Evolutionary conservation across 1,284 basidiomycete genomes (phyloP), one percentile per base, ranked within the genome.

Genomic region (Coniophora puteana): DNA sequence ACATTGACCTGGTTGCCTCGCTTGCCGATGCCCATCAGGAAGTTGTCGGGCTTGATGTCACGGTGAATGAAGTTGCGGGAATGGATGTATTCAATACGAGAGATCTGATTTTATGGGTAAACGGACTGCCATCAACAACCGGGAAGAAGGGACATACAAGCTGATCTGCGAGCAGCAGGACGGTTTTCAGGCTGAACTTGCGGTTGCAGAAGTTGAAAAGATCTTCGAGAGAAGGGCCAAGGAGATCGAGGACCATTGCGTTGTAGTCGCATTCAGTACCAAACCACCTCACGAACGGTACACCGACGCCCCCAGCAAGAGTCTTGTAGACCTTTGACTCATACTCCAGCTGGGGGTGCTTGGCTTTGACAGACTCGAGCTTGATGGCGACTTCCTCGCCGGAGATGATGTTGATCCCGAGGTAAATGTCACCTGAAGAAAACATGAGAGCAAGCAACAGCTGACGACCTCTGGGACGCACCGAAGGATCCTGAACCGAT

Each of bases 181-280:
- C 94, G 1, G 96, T 99, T 78, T 99, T 99, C 57, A 99, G 76
- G 49, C 78, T 88, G 69, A 99, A 99, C 65, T 96, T 97, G 68
- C 95, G 87, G 74, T 95, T 94, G 79, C 96, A 99, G 61, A 98
- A 99, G 76, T 99, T 99, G 87, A 99, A 99, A 14, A 99, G 77
- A 58, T 99, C 96, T 67, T 99, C 96, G 38, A 99, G 84, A 35
- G 92, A 95, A 22, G 96, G 94, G 2, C 95, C 96, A 25, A 99
- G 82, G 43, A 98, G 83, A 70, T 99, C 96, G 54, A 99, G 74
- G 45, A 99, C 96, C 95, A 99, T 98, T 46, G 95, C 95, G 50
- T 99, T 97, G 78, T 99, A 99, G 66, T 99, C 94, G 65, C 94
- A 98, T 67, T 99, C 95, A 49, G 94, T 96, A 30, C 96, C 96